Evolutionary conservation across 371 early-diverging fungal species (phyloP).

Genomic region (Mortierella sp.): DNA sequence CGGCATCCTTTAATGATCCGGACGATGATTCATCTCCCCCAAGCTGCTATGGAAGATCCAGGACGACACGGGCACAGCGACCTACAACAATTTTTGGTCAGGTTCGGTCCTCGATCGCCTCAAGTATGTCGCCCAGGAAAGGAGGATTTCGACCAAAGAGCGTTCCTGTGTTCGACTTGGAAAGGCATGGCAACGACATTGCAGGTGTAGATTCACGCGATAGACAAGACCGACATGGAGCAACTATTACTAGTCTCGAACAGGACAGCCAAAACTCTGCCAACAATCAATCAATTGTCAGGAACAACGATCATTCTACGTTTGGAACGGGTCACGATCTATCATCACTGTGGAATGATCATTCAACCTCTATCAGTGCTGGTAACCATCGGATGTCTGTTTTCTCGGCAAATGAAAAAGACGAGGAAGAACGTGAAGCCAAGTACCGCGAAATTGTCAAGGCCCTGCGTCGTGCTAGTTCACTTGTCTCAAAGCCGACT

Average conservation of each 20-base stretch:
- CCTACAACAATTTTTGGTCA: slow-evolving; percentile 42
- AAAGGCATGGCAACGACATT: slow-evolving; percentile 34
- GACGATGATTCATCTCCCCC: neutral
- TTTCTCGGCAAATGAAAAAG: slow-evolving; percentile 6
- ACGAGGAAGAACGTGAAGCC: slow-evolving; percentile 26
- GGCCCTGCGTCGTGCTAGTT: slow-evolving; percentile 30
- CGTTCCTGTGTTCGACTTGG: slow-evolving; percentile 31
- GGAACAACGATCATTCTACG: neutral
- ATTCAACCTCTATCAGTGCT: too few species aligned
- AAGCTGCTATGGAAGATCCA: neutral
- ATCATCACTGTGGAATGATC: too few species aligned
- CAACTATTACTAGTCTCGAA: too few species aligned
- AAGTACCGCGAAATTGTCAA: slow-evolving; percentile 47
- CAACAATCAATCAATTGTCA: neutral
- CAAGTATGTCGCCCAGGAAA: slow-evolving; percentile 14
- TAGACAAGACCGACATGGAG: too few species aligned
- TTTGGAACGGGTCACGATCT: too few species aligned
- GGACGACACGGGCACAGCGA: slow-evolving; percentile 3
- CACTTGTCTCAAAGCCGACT: slow-evolving; percentile 19
- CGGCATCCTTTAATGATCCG: neutral
- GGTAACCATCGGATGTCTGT: too few species aligned
- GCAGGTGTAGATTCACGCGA: too few species aligned
- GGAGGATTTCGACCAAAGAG: slow-evolving; percentile 20
- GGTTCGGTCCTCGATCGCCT: slow-evolving; percentile 17
- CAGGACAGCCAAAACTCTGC: neutral